Evolutionary conservation across 495 filamentous ascomycete genomes (phyloP), one percentile per base, ranked within the genome.

Genomic region (Arthonia radiata): DNA sequence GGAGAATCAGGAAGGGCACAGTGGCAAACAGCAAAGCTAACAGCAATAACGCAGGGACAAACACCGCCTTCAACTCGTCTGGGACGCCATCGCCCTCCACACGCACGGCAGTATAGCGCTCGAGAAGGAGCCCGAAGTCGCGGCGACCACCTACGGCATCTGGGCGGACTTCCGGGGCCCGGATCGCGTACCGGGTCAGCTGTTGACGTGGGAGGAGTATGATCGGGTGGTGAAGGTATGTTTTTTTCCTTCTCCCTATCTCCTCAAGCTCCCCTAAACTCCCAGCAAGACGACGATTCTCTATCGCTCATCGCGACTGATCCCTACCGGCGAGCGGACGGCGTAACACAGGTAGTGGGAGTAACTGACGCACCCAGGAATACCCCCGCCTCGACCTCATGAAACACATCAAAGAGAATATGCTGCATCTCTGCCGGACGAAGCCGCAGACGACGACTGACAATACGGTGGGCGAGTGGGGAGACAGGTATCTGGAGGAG

Each of bases 31-130:
- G 25, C n/a, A 23, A 33, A 12, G 5, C 5, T 7, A 10, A 17
- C 10, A 24, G 28, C 15, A 12, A 4, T 8, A 15, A 5, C 23
- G 37, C 3, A 61, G 53, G 52, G 40, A 53, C 19, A 26, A 44
- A 22, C 37, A 39, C 13, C 37, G 49, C 1, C 15, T 51, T 1
- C 53, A 59, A 35, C 40, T 56, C 3, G 43, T 61, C 4, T 68
- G 59, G 61, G 61, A 66, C 39, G 36, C 52, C 1, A 61, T 66
- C 28, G 59, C 60, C 1, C 39, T 66, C 15, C 57, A 64, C 30
- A 49, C 54, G 1, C 52, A 50, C 3, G 19, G 21, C 0, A 39
- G 31, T 5, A 53, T 67, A 26, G 48, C 47, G 1, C 19, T 29
- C 21, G 43, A 55, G 38, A 58, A 57, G 33, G 46, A 59, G 30